Base-by-base conservation (phyloP, 2,329 filamentous ascomycete genomes). In the Eutypa lata region DNA sequence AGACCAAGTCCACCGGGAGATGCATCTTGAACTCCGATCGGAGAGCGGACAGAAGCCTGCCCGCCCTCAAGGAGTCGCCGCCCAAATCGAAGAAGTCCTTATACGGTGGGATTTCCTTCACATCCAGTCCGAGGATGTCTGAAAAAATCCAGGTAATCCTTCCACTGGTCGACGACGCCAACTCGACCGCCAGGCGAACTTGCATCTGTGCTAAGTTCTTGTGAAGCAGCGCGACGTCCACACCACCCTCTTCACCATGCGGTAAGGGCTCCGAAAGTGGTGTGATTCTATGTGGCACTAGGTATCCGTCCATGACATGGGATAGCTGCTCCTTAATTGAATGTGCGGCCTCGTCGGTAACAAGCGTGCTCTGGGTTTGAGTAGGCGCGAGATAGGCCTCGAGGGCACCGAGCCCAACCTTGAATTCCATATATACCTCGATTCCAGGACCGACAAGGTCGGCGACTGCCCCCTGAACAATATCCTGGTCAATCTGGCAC, bases 41-140 rank as follows among this genome's bases (percentile, higher is more conserved):
- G 3, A 83, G 69, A 2, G 69, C 66, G 1, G 80, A 81, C 7
- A 81, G 67, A 1, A 84, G 71, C 33, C 72, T 72, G 2, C 80
- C 81, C 31, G 80, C 80, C 19, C 71, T 71, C 46, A 84, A 69
- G 35, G 78, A 81, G 58, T 83, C 79, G 18, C 81, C 77, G 1
- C 76, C 77, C 1, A 79, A 66, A 1, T 67, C 67, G 59, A 79
- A 76, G 67, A 80, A 80, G 63, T 71, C 74, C 58, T 75, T 73
- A 7, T 70, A 63, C 2, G 67, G 62, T 14, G 68, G 67, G 11
- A 76, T 66, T 2, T 78, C 73, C 2, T 65, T 62, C 1, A 66
- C 59, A 1, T 68, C 62, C 13, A 74, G 68, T 3, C 69, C 67
- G 11, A 83, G 68, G 2, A 80, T 70, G 2, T 72, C 63, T 7